Conservation (phyloP, 768 basidiomycete genomes). For the Leccinum variicolor region DNA sequence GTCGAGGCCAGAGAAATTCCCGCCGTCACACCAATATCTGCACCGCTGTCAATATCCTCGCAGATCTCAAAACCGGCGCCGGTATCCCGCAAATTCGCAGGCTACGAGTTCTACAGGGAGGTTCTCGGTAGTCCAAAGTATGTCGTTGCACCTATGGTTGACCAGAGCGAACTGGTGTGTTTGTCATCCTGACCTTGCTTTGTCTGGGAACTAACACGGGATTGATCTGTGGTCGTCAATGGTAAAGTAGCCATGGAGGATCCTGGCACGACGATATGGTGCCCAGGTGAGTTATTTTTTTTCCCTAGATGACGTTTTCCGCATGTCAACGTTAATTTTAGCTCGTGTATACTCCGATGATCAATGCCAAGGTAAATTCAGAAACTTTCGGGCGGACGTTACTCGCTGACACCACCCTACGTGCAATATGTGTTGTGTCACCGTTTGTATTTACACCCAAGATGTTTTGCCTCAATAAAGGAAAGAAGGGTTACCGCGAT, state of each 20-base stretch:
- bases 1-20: not conserved
- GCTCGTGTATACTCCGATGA: constrained; percentile 98
- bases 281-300: constrained; percentile 52
- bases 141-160: constrained; percentile 97
- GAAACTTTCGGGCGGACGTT: not conserved
- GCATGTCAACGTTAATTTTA: constrained; percentile 26
- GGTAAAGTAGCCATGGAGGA: constrained; percentile 79
- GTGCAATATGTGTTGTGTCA: not conserved
- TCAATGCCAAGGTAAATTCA: constrained; percentile 74
- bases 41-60: not conserved
- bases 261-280: constrained; percentile 77
- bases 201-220: not conserved
- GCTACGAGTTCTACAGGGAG: constrained; percentile 81
- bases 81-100: constrained; percentile 46
- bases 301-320: not conserved
- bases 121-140: constrained; percentile 83
- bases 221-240: not conserved
- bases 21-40: not conserved
- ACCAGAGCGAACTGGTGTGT: constrained; percentile 92
- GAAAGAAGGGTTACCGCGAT: constrained; percentile 47
- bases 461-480: constrained; percentile 53
- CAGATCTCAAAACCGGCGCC: not conserved
- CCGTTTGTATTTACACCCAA: constrained; percentile 18
- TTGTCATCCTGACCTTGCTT: not conserved
- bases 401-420: not conserved